Evolutionary conservation across 2,329 filamentous ascomycete species (phyloP).

Genomic region (Ilyonectria mors-panacis): DNA sequence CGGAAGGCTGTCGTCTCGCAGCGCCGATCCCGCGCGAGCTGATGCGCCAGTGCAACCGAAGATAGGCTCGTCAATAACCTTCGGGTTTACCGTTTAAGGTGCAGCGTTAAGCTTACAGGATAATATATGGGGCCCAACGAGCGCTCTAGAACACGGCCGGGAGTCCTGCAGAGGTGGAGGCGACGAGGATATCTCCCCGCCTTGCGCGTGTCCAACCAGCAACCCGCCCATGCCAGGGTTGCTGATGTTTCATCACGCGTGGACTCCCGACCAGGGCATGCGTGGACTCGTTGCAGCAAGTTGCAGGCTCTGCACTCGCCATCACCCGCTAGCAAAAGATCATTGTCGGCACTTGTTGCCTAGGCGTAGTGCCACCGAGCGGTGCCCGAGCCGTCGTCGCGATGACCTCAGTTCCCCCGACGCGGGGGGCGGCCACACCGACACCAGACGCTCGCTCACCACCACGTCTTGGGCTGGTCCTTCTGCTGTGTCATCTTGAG

Average conservation of each 20-base stretch:
- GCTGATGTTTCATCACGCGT: constrained; percentile 29
- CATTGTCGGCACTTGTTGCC: constrained; percentile 12
- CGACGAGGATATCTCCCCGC: not conserved
- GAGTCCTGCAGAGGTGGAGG: constrained; percentile 1
- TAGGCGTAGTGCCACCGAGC: constrained; percentile 14
- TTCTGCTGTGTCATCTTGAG: not conserved
- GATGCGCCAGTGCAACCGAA: not conserved
- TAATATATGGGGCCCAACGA: not conserved
- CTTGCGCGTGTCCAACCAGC: constrained; percentile 1
- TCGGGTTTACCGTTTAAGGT: constrained; percentile 17
- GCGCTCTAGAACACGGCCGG: constrained; percentile 21
- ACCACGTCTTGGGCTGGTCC: not conserved
- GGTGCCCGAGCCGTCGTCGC: constrained; percentile 1
- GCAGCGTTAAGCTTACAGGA: constrained; percentile 28
- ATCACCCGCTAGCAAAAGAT: constrained; percentile 6
- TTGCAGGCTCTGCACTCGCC: not conserved
- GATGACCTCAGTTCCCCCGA: not conserved
- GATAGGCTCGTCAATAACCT: constrained; percentile 26
- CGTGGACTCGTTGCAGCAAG: not conserved
- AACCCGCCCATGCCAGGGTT: constrained; percentile 15
- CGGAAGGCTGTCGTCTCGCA: not conserved
- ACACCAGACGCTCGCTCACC: not conserved
- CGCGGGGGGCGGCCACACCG: not conserved
- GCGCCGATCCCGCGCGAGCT: constrained; percentile 14
- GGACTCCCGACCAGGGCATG: constrained; percentile 14